Base-by-base conservation (phyloP, 2,329 filamentous ascomycete genomes). In the Raffaelea arxii region DNA sequence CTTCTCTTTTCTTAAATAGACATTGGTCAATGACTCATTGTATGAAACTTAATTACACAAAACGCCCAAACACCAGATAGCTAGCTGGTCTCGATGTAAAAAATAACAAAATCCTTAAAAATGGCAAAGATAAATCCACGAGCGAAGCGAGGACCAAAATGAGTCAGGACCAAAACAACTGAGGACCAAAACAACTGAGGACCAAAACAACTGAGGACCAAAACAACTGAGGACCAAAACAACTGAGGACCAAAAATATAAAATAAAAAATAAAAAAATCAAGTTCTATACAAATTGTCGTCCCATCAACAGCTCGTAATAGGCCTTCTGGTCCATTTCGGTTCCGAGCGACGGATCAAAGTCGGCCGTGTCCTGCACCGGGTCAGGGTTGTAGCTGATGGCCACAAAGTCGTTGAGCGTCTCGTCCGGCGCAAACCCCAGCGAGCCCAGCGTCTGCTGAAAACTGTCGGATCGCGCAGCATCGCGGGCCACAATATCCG, bases 231-330 rank as follows among this genome's bases (percentile, higher is more conserved):
- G n/a, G n/a, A n/a, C n/a, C n/a, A n/a, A n/a, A n/a, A n/a, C n/a
- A n/a, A n/a, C n/a, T n/a, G 9, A 16, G 27, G 27, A 32, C 27
- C 27, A 32, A 10, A 16, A 32, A 10, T 10, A 32, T 16, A 32
- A 18, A 36, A 36, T n/a, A 36, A 36, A 6, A 36, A 36, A 36
- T 18, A 36, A 36, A 6, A 16, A 16, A 36, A 16, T 6, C 32
- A n/a, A 12, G 4, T 10, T 3, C 50, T 37, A 55, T n/a, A 46
- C 42, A 35, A 51, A 53, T 36, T 48, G 48, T 32, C 51, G 46
- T 7, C 63, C 63, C 63, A 65, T 65, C 19, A 65, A 55, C 4
- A 65, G 53, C 51, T 65, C 63, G 41, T 65, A 65, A 25, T 64
- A 65, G 4, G 61, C 60, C 42, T 60, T 59, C 45, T 65, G 63